Percentiles rank a stretch among this genome's conserved stretches.
Evolutionary conservation across 345 rosid species (phyloP).

Genomic region (Ailanthus altissimus): DNA sequence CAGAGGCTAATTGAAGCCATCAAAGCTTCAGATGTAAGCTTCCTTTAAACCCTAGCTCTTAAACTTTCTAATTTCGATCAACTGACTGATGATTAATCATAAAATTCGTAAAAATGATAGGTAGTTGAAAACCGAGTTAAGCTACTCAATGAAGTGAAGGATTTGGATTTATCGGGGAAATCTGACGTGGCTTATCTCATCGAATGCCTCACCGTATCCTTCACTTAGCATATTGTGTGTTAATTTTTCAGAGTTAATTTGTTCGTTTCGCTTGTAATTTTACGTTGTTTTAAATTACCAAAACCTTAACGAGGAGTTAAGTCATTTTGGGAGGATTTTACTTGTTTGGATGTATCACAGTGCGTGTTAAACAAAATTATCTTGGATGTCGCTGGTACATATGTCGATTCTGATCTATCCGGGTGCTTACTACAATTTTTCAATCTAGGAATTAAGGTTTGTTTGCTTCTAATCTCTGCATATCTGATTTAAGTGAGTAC

Average conservation of each 20-base stretch:
- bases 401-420: slow-evolving; percentile 46
- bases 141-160: slow-evolving; percentile 48
- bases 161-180: slow-evolving; percentile 45
- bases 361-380: slow-evolving; percentile 76
- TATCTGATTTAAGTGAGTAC: not conserved
- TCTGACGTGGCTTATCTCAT: slow-evolving; percentile 51
- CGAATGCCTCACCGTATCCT: slow-evolving; percentile 72
- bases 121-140: slow-evolving; percentile 68
- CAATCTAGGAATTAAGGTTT: slow-evolving; percentile 68
- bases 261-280: not conserved
- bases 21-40: slow-evolving; percentile 67
- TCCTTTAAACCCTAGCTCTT: not conserved
- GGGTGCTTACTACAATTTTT: slow-evolving; percentile 49
- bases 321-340: slow-evolving; percentile 83
- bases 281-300: not conserved
- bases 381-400: slow-evolving; percentile 58
- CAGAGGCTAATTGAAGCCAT: slow-evolving; percentile 52
- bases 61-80: not conserved
- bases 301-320: slow-evolving; percentile 51
- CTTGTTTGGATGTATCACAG: slow-evolving; percentile 85
- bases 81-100: not conserved
- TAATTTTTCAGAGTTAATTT: not conserved
- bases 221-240: not conserved
- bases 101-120: slow-evolving; percentile 37
- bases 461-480: not conserved